Base-by-base conservation (phyloP, 1,284 basidiomycete genomes). In the Ustilago lituana region DNA sequence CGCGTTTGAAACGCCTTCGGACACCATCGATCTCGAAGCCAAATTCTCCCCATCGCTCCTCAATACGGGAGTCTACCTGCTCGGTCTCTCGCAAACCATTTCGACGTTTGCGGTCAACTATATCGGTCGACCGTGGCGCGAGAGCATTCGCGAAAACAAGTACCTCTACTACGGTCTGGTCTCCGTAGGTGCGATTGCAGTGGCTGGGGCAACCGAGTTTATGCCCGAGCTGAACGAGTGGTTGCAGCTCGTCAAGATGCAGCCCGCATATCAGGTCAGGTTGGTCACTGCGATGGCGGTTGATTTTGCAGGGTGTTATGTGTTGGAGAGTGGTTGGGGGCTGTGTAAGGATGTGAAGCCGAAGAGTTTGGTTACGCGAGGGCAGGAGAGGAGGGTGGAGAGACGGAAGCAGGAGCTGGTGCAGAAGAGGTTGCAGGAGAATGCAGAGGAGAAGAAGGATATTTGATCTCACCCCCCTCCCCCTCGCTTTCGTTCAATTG, bases 161-260 rank as follows among this genome's bases (percentile, higher is more conserved):
- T 75, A 64, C 27, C 67, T 82, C 15, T 81, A 75, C 56, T 81
- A 74, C 33, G 79, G 78, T 14, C 60, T 82, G n/a, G 60, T 80
- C 2, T 45, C 52, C 14, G 71, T 73, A 4, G 70, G 69, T 8
- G 79, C 59, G 7, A 70, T 82, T 26, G 79, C 79, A 3, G 69
- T 76, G 41, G 63, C 71, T 0, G 76, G 75, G 6, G 77, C 72
- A 7, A 55, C 74, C 22, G 93, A 99, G 82, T 90, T 98, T 73
- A 85, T 97, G 79, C 95, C 96, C 1, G 96, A 98, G 83, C 82
- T 98, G 68, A 98, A 96, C 83, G 85, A 91, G 32, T 98, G 95
- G 95, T 86, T 99, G 38, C 95, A 98, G 84, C 90, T 98, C 35
- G 93, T 97, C 23, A 92, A 92, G 83, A 95, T 99, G 93, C 84